Evolutionary conservation across 2,329 filamentous ascomycete species (phyloP).

Genomic region (Aspergillus arachidicola): DNA sequence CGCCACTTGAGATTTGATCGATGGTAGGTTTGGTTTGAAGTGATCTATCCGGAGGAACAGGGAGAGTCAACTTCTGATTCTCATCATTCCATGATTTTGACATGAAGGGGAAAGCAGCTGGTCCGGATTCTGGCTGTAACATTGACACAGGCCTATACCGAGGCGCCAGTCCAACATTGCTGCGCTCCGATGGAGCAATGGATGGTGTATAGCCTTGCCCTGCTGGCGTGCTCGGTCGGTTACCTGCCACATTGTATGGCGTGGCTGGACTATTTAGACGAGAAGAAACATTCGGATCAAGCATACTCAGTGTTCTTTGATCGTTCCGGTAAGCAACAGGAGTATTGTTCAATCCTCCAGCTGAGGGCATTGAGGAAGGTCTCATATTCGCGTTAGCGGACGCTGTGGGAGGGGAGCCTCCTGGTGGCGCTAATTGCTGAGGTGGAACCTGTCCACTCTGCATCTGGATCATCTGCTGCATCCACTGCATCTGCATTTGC

Average conservation of each 20-base stretch:
- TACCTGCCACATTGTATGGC: conserved; percentile 32
- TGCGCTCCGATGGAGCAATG: conserved; percentile 93
- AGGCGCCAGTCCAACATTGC: conserved; percentile 85
- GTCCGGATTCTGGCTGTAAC: conserved; percentile 44
- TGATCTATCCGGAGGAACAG: conserved; percentile 23
- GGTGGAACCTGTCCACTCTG: conserved; percentile 53
- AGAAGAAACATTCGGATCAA: conserved; percentile 62
- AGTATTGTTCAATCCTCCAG: conserved; percentile 24
- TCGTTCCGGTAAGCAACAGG: conserved; percentile 25
- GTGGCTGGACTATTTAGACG: conserved; percentile 41
- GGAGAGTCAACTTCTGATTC: conserved; percentile 30
- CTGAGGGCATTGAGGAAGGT: conserved; percentile 53
- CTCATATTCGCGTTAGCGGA: conserved; percentile 36
- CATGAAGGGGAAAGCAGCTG: conserved; percentile 36
- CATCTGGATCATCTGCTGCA: conserved; percentile 69
- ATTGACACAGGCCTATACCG: conserved; percentile 89
- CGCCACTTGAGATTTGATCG: conserved; percentile 31
- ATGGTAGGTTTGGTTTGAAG: conserved; percentile 33
- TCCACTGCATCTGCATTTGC: conserved; percentile 94
- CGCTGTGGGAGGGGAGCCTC: conserved; percentile 30
- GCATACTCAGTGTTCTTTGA: conserved; percentile 79
- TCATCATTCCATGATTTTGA: conserved; percentile 43
- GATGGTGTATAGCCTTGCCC: conserved; percentile 73
- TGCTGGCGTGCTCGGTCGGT: conserved; percentile 27
- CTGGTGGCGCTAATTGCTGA: conserved; percentile 35